Evolutionary conservation across 768 basidiomycete species (phyloP), one percentile per base, ranked within the genome.

Genomic region (Mycena filopes): DNA sequence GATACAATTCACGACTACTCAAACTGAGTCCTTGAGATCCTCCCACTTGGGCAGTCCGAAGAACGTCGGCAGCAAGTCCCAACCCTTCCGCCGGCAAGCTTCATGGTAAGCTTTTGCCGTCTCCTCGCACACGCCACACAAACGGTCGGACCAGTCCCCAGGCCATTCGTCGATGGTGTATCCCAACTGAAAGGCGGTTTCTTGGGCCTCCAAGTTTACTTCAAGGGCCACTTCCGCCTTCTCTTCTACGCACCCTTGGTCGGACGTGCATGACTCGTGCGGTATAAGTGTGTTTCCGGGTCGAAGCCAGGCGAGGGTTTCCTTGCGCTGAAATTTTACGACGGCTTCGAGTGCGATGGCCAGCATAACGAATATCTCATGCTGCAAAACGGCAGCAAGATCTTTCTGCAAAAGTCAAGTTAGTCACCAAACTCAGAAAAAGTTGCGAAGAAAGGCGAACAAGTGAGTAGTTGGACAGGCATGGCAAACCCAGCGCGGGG

Each of bases 11-110:
- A n/a, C n/a, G n/a, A n/a, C n/a, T n/a, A n/a, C n/a, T n/a, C n/a
- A n/a, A n/a, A n/a, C n/a, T n/a, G n/a, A n/a, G 28, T 63, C 55
- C n/a, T 38, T 49, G 53, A 63, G 29, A 12, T 46, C 54, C 23
- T 55, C 41, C 61, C 61, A 29, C n/a, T n/a, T n/a, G n/a, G n/a
- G n/a, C n/a, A n/a, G n/a, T n/a, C n/a, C n/a, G n/a, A n/a, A n/a
- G n/a, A 55, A 63, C 12, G 36, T 33, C 1, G 61, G 61, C n/a
- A 63, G n/a, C n/a, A 56, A 21, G 21, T 55, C n/a, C 63, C 46
- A 55, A 8, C 33, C 36, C 40, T 31, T 55, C 11, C 9, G 21
- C 13, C 26, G 11, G 16, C 40, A 43, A 21, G 20, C 49, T 1
- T 23, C 12, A 15, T 31, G 33, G 12, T 23, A 9, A 10, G 26